phyloP scores from a whole-genome alignment of 371 early-diverging fungal species.

The Fennellomyces sp. region DNA sequence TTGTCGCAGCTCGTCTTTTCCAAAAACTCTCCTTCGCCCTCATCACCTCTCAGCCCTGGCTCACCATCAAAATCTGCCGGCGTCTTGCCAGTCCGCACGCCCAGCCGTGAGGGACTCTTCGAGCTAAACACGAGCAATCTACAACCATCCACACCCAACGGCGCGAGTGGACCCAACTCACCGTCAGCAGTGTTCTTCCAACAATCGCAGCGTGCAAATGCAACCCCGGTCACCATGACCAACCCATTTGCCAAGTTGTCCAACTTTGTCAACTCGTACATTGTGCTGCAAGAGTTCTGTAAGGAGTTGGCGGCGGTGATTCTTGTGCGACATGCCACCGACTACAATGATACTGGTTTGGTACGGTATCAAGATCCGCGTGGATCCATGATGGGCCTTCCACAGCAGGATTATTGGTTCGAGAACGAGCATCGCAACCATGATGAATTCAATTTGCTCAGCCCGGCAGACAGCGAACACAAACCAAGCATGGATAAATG shows the following conservation, averaged over 20 bases:
- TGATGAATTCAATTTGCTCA: constrained; percentile 15
- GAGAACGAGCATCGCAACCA: constrained; percentile 4
- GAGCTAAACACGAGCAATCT: neutral
- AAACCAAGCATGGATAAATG: constrained; percentile 44
- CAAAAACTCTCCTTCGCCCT: constrained; percentile 19
- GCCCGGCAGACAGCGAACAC: constrained; percentile 16
- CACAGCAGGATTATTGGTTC: constrained; percentile 9
- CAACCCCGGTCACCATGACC: constrained; percentile 56
- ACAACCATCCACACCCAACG: constrained; percentile 9
- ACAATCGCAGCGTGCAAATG: constrained; percentile 47
- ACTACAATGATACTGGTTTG: constrained; percentile 40
- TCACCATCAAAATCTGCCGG: constrained; percentile 24
- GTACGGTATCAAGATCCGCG: constrained; percentile 32
- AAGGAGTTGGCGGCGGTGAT: constrained; percentile 68
- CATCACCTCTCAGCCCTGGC: constrained; percentile 29
- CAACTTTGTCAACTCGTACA: constrained; percentile 67
- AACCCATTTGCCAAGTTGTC: constrained; percentile 53
- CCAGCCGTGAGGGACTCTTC: constrained; percentile 6
- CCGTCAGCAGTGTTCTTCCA: constrained; percentile 49
- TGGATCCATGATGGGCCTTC: constrained; percentile 28
- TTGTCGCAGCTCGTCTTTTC: constrained; percentile 39
- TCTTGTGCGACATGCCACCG: constrained; percentile 57
- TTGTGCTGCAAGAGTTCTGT: constrained; percentile 68
- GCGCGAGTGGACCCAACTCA: constrained; percentile 20
- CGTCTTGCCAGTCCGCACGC: constrained; percentile 16